Base-by-base conservation (phyloP, 192 early-diverging fungal genomes). In the Mortierella antarctica region DNA sequence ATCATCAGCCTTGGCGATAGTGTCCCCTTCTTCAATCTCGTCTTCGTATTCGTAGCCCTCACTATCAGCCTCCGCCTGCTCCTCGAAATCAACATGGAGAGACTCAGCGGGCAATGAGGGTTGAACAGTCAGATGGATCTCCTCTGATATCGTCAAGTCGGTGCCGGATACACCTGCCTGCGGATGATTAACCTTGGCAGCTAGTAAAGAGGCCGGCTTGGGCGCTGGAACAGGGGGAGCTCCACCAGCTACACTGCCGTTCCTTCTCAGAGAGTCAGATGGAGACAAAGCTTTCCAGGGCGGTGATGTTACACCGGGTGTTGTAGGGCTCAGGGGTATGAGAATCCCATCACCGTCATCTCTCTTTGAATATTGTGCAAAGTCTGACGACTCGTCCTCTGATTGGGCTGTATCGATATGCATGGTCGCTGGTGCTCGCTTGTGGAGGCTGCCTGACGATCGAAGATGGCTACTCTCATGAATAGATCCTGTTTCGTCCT, bases 171-270 rank as follows among this genome's bases (percentile, higher is more conserved):
- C 9, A 10, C 75, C 69, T 14, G 64, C 39, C 21, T 79, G 75
- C 4, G 75, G 75, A 21, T 57, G 54, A 14, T 64, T 70, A 10
- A 49, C 7, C 23, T 67, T 71, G 57, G 62, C 57, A 8, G 48
- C 57, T 1, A 49, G 47, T 5, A 80, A 17, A 7, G 69, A 62
- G 23, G 70, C 70, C 18, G 77, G 77, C 40, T 80, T 80, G 44
- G 70, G 70, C 20, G 77, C 62, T 57, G 76, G 77, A 0, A 72
- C 40, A 14, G 77, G 74, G 11, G 67, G 77, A 20, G 54, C 46
- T 11, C 57, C 61, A 17, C 9, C 15, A 18, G 67, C 15, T n/a
- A 8, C 23, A 13, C 7, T 53, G 10, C 41, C 14, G 40, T 45
- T 61, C 41, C 18, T 71, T 7, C 40, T 42, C 6, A 71, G 18